Base-by-base conservation (phyloP, 192 early-diverging fungal species). In the Coemansia aciculifera region DNA sequence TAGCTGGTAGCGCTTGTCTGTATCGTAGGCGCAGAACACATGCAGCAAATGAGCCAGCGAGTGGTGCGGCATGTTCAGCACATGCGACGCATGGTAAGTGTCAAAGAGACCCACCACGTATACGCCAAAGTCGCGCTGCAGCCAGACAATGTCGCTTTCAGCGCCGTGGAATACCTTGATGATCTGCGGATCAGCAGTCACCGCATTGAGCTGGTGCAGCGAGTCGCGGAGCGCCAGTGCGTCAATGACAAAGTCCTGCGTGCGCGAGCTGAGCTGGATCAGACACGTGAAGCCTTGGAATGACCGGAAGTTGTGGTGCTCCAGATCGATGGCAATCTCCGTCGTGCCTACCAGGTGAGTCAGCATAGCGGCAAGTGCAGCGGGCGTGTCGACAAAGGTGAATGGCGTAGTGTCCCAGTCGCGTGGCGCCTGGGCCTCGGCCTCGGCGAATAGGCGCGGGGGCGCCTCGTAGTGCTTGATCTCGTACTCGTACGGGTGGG, bases 91-190 rank as follows among this genome's bases (percentile, higher is more conserved):
- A 63, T 96, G 94, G 75, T 90, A 98, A 0, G 98, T 99, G 79
- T 99, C 98, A 74, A 98, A 98, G 17, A 99, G 73, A 44, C 94
- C 93, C 5, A 99, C 98, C 44, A 99, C 78, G 65, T 99, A 99
- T 7, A 97, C 79, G 27, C 95, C 96, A 78, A 99, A 98, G 68
- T 99, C 98, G 21, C 91, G 87, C 79, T 99, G 98, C 62, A 99
- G 85, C 98, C 98, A 99, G 60, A 88, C 74, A 19, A 99, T 88
- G 87, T 99, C 98, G 77, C 78, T 87, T 21, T 96, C 93, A n/a
- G 98, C 96, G 74, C 98, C 98, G 71, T 99, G 98, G 36, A 99
- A 85, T 23, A 94, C 91, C 75, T 99, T 99, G 77, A 94, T 81
- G 32, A 92, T 90, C 7, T 78, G 76, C 12, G 98, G 96, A 73